These are phyloP conservation scores for Trypanosoma scelopori DNA, from an alignment of 208 protist genomes.

Conservation along the genomic window DNA sequence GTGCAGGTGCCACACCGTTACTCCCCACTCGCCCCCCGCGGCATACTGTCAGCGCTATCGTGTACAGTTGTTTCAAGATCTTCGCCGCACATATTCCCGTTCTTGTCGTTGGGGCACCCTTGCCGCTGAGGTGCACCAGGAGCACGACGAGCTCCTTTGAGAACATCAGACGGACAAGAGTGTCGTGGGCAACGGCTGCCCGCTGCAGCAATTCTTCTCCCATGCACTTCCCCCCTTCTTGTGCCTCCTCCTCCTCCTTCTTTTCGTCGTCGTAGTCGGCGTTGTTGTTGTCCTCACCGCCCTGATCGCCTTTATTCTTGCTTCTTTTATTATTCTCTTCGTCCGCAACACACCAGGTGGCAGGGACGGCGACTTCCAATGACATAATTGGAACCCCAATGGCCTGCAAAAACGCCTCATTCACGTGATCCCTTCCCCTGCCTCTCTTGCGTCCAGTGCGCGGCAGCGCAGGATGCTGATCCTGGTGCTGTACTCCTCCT, in stretches of 20 bases:
- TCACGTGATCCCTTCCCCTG: conserved; percentile 5
- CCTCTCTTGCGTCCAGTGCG: conserved; percentile 15
- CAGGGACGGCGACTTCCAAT: background rate
- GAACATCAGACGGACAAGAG: conserved; percentile 22
- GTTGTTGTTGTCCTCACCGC: background rate
- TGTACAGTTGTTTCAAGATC: conserved; percentile 23
- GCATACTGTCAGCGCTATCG: conserved; percentile 11
- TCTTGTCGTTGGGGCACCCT: background rate
- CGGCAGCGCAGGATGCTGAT: background rate
- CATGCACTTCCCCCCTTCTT: conserved; percentile 1
- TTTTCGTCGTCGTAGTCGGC: background rate
- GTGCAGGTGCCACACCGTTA: background rate
- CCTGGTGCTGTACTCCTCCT: background rate
- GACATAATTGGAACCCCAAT: conserved; percentile 26
- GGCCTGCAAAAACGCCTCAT: conserved; percentile 21
- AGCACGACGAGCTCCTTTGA: conserved; percentile 23
- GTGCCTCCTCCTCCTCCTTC: conserved; percentile 5
- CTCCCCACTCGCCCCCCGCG: background rate
- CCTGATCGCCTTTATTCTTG: background rate
- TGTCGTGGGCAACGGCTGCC: conserved; percentile 2
- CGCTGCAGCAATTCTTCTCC: background rate
- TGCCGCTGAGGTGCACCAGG: conserved; percentile 12
- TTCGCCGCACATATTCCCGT: background rate
- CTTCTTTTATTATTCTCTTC: too few species aligned
- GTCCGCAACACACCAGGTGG: background rate